phyloP scores from a whole-genome alignment of 805 yeast genomes.

The Millerago galiae region DNA sequence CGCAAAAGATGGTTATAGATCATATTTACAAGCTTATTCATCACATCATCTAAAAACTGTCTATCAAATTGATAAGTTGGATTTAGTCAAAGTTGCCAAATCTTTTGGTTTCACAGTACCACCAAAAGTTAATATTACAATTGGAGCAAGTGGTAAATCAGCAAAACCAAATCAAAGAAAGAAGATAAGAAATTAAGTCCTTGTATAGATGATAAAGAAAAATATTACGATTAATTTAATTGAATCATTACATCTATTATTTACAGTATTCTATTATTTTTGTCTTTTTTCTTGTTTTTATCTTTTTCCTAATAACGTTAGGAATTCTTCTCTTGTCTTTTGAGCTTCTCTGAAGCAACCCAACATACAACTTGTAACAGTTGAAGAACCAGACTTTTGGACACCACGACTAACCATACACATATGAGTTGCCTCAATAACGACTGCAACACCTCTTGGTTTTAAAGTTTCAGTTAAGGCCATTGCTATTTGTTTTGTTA shows the following conservation, averaged over 20 bases:
- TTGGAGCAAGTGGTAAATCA: conserved; percentile 85
- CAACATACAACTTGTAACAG: conserved; percentile 94
- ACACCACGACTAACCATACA: conserved; percentile 99
- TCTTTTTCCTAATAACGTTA: conserved; percentile 67
- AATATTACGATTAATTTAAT: conserved; percentile 6
- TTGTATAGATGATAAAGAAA: not conserved
- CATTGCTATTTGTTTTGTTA: conserved; percentile 96
- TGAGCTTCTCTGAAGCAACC: conserved; percentile 93
- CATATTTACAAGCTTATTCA: conserved; percentile 95
- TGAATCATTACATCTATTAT: conserved; percentile 1
- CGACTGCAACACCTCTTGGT: conserved; percentile 98
- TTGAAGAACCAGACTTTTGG: conserved; percentile 89
- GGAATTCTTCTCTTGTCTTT: conserved; percentile 93
- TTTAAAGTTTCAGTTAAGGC: conserved; percentile 85
- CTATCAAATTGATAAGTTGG: conserved; percentile 92
- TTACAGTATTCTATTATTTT: not conserved
- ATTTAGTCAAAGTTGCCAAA: conserved; percentile 89
- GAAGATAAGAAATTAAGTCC: conserved; percentile 10
- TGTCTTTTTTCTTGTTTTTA: conserved; percentile 12
- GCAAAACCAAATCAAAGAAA: conserved; percentile 22
- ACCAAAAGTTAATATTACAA: conserved; percentile 93
- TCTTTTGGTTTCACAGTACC: conserved; percentile 94
- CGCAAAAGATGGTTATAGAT: conserved; percentile 96
- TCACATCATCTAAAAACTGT: conserved; percentile 95
- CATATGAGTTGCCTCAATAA: conserved; percentile 97